Base-by-base conservation (phyloP, 371 early-diverging fungal genomes). In the Lichtheimia ornata region DNA sequence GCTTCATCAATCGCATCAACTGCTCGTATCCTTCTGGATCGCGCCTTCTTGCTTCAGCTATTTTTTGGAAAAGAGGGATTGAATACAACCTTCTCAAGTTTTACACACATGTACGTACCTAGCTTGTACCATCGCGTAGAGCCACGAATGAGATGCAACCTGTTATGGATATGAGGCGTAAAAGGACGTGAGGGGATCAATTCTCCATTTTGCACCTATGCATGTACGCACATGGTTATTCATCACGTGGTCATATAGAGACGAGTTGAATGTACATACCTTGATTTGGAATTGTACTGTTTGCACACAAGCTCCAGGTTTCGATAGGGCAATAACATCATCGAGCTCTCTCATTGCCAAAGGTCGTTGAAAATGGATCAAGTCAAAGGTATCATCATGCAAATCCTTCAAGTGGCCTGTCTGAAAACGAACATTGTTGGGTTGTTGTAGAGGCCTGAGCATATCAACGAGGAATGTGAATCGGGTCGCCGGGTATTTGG, bases 261-360 rank as follows among this genome's bases (percentile, higher is more conserved):
- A 7, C 7, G 7, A 30, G 30, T 7, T 6, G 7, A 4, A 30
- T n/a, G n/a, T n/a, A 30, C 27, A 25, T 59, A 64, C 64, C 51
- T 59, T 59, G 13, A 59, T 22, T 15, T 59, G 43, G 17, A 59
- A 59, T 25, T 59, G 52, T 17, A 59, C 53, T n/a, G 53, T 59
- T 13, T 59, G 60, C 15, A 59, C 52, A 22, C 60, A 59, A 7
- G 52, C 60, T 2, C 60, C 60, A 2, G 53, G 43, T 27, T 59
- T 59, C n/a, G 60, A 51, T 7, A 59, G 43, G 25, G 42, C 40
- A 5, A 59, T 45, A 41, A 59, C 6, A 14, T 59, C 53, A 17
- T 59, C 45, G 0, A 59, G 43, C 18, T 25, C 35, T 0, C 20
- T 4, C 43, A 15, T 15, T 41, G 51, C 60, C 51, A 51, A 17